Evolutionary conservation across 2,329 filamentous ascomycete species (phyloP).

Genomic region (Ceratocystis harringtonii): DNA sequence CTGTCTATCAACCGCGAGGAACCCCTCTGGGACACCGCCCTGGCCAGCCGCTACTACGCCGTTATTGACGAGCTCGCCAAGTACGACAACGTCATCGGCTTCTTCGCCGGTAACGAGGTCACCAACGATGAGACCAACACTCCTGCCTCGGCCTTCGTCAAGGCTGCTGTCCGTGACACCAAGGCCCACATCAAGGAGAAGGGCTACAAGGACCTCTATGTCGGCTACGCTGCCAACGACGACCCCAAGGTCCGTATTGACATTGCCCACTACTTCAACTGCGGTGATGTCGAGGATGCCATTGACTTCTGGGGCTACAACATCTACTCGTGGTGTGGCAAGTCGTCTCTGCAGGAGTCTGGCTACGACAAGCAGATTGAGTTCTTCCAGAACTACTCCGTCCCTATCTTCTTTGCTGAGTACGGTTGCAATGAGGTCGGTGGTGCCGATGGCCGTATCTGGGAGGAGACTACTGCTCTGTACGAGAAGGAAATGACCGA

Average conservation of each 20-base stretch:
- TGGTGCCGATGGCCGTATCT: constrained; percentile 53
- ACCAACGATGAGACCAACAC: constrained; percentile 84
- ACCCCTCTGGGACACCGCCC: constrained; percentile 61
- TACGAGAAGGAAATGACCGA: constrained; percentile 67
- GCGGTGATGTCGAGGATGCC: constrained; percentile 46
- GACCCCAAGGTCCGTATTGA: constrained; percentile 67
- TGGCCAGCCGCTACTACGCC: constrained; percentile 66
- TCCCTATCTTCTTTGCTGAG: constrained; percentile 96
- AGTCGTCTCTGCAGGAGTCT: constrained; percentile 60
- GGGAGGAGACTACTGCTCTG: constrained; percentile 70
- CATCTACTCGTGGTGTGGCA: constrained; percentile 97
- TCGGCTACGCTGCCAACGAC: constrained; percentile 94
- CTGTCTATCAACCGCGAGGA: constrained; percentile 72
- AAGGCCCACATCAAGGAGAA: constrained; percentile 83
- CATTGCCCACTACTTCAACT: constrained; percentile 91
- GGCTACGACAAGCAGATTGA: constrained; percentile 70
- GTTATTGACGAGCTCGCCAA: constrained; percentile 70
- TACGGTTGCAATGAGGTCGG: constrained; percentile 75
- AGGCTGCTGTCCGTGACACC: constrained; percentile 90
- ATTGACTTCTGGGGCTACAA: constrained; percentile 99
- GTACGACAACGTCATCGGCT: constrained; percentile 87
- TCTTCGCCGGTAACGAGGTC: constrained; percentile 98
- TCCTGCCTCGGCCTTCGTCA: constrained; percentile 80
- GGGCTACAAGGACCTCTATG: constrained; percentile 61
- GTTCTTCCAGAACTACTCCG: constrained; percentile 78